These are phyloP conservation scores for Candida methanosorbosa DNA, from an alignment of 805 yeast genomes.

Conservation along the genomic window DNA sequence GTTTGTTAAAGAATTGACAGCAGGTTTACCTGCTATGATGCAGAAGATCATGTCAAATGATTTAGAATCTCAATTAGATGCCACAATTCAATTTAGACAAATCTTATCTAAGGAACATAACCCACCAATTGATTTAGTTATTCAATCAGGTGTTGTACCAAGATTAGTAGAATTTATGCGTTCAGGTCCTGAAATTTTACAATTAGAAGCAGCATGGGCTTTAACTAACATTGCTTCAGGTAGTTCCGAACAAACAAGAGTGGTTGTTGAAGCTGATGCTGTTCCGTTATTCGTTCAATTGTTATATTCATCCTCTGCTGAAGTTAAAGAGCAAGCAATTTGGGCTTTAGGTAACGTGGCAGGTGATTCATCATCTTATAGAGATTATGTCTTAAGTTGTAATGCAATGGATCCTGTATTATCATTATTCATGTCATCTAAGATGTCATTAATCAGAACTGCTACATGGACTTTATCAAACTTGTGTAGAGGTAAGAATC, in stretches of 20 bases:
- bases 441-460: constrained; percentile 86
- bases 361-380: constrained; percentile 85
- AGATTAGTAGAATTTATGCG: constrained; percentile 80
- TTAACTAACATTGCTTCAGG: constrained; percentile 97
- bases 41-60: constrained; percentile 68
- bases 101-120: constrained; percentile 87
- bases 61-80: constrained; percentile 72
- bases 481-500: constrained; percentile 92
- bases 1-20: constrained; percentile 41
- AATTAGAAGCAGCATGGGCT: constrained; percentile 99
- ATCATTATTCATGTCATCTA: constrained; percentile 66
- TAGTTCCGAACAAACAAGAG: constrained; percentile 76
- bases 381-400: constrained; percentile 81
- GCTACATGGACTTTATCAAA: constrained; percentile 98
- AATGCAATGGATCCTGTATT: constrained; percentile 88
- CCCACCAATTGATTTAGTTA: constrained; percentile 93
- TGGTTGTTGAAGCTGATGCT: constrained; percentile 89
- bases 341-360: constrained; percentile 99
- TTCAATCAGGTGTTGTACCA: constrained; percentile 90
- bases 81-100: constrained; percentile 91
- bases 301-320: constrained; percentile 71
- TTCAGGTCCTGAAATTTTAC: constrained; percentile 76
- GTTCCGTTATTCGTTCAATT: constrained; percentile 85
- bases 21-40: constrained; percentile 80
- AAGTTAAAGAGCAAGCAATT: constrained; percentile 96